A percentile compares a stretch with the other conserved stretches of the same genome.
phyloP scores from a whole-genome alignment of 1,284 basidiomycete species.

The Pholiota adiposa region DNA sequence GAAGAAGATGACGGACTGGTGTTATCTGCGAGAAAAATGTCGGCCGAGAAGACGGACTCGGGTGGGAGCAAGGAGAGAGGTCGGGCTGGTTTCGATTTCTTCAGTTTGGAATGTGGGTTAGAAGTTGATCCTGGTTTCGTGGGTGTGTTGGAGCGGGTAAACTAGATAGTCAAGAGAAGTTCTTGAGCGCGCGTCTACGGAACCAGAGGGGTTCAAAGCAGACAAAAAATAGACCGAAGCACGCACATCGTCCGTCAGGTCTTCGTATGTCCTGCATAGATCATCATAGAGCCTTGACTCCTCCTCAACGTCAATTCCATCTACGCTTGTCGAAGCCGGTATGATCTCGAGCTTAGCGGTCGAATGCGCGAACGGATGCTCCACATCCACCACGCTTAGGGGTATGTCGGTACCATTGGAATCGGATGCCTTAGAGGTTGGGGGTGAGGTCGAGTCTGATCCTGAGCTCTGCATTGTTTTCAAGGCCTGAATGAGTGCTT shows the following conservation, averaged over 20 bases:
- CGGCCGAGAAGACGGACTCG: conserved; percentile 63
- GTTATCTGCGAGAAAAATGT: conserved; percentile 67
- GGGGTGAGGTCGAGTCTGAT: background rate
- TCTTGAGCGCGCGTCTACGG: background rate
- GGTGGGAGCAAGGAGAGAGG: conserved; percentile 31
- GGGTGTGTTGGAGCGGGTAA: conserved; percentile 11
- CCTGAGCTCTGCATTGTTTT: background rate
- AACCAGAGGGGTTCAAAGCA: background rate
- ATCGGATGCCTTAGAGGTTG: background rate
- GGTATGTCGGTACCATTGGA: background rate
- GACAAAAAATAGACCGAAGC: background rate
- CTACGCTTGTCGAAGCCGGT: conserved; percentile 20
- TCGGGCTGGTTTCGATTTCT: conserved; percentile 4
- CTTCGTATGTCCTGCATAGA: conserved; percentile 32
- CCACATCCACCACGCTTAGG: background rate
- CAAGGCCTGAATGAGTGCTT: background rate
- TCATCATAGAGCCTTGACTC: conserved; percentile 46
- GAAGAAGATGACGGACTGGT: conserved; percentile 45
- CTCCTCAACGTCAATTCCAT: conserved; percentile 45
- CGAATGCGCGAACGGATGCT: conserved; percentile 37
- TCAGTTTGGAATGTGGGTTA: conserved; percentile 1
- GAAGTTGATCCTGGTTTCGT: background rate
- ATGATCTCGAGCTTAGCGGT: conserved; percentile 37
- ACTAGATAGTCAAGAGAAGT: conserved; percentile 2
- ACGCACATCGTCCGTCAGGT: conserved; percentile 23